Percentiles rank a stretch among this genome's conserved stretches.
Evolutionary conservation across 345 rosid species (phyloP).

Genomic region (Rhodamnia rubescens): DNA sequence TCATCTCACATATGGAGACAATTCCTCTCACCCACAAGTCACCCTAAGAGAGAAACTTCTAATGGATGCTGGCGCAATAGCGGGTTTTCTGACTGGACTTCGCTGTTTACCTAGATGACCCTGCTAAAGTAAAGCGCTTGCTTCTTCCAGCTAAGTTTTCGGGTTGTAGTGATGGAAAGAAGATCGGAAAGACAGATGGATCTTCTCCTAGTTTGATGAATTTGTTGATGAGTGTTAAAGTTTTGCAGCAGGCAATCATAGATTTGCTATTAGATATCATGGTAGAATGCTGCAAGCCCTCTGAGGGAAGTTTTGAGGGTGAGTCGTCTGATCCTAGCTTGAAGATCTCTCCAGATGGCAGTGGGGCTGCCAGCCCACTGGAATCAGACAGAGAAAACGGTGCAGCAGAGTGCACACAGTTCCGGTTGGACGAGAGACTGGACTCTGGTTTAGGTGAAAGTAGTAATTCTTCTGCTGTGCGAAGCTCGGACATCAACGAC

Average conservation of each 20-base stretch:
- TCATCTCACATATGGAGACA: slow-evolving; percentile 89
- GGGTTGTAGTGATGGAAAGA: slow-evolving; percentile 65
- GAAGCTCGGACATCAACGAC: slow-evolving; percentile 55
- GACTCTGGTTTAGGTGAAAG: slow-evolving; percentile 62
- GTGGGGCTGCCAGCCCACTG: slow-evolving; percentile 35
- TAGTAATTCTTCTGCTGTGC: slow-evolving; percentile 54
- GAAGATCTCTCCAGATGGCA: slow-evolving; percentile 36
- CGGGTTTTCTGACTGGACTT: slow-evolving; percentile 93
- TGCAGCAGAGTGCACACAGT: slow-evolving; percentile 40
- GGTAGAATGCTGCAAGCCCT: slow-evolving; percentile 98
- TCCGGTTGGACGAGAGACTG: slow-evolving; percentile 60
- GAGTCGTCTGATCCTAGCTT: slow-evolving; percentile 34
- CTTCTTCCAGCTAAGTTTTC: slow-evolving; percentile 94
- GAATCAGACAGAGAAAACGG: slow-evolving; percentile 63
- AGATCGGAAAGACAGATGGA: slow-evolving; percentile 51
- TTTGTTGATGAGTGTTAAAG: slow-evolving; percentile 98
- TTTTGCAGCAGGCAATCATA: slow-evolving; percentile 97
- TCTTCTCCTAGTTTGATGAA: slow-evolving; percentile 98
- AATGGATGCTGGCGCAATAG: slow-evolving; percentile 99
- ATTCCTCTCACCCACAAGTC: slow-evolving; percentile 83
- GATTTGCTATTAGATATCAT: slow-evolving; percentile 93
- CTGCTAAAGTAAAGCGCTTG: slow-evolving; percentile 92
- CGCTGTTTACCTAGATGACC: slow-evolving; percentile 97
- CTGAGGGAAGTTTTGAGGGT: slow-evolving; percentile 52
- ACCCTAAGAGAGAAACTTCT: slow-evolving; percentile 84